Evolutionary conservation across 2,329 filamentous ascomycete genomes (phyloP).

Genomic region (Chaetomium globosum): DNA sequence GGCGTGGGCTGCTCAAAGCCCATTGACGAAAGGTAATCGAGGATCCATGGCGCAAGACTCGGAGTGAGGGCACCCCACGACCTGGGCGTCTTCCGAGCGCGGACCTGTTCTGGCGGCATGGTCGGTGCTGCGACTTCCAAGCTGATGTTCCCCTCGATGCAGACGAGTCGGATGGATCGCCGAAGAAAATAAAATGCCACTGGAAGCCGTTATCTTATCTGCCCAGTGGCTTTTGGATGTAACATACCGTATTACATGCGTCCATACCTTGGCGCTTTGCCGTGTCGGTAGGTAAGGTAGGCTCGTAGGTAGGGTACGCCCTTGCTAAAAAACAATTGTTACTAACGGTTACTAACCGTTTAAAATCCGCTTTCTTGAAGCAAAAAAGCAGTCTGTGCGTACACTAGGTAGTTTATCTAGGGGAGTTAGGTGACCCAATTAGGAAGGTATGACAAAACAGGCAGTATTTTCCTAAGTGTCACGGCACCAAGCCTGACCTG

Average conservation of each 20-base stretch:
- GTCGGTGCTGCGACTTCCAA: conserved; percentile 1
- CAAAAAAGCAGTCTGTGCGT: too few relatives aligned
- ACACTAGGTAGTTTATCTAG: too few relatives aligned
- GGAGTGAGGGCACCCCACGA: conserved; percentile 72
- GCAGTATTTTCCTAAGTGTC: too few relatives aligned
- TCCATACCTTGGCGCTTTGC: too few relatives aligned
- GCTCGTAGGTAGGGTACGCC: too few relatives aligned
- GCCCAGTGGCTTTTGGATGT: background rate
- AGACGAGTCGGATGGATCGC: background rate
- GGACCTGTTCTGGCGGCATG: conserved; percentile 35
- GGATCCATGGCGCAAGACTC: conserved; percentile 73
- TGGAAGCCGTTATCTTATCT: background rate
- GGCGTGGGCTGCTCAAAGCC: conserved; percentile 78
- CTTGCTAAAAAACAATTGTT: too few relatives aligned
- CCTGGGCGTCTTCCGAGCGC: conserved; percentile 45
- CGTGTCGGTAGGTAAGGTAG: too few relatives aligned
- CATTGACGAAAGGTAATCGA: conserved; percentile 73
- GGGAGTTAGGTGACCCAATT: too few relatives aligned
- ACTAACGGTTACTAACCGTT: too few relatives aligned
- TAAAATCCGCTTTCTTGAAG: too few relatives aligned
- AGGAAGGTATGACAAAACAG: too few relatives aligned
- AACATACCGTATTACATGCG: background rate
- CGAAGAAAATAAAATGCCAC: background rate
- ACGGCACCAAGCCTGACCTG: too few relatives aligned
- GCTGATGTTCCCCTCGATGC: background rate